A percentile compares a stretch with the other conserved stretches of the same genome.
Evolutionary conservation across 352 stramenopile species (phyloP).

Genomic region (Phytophthora macrochlamydospora): DNA sequence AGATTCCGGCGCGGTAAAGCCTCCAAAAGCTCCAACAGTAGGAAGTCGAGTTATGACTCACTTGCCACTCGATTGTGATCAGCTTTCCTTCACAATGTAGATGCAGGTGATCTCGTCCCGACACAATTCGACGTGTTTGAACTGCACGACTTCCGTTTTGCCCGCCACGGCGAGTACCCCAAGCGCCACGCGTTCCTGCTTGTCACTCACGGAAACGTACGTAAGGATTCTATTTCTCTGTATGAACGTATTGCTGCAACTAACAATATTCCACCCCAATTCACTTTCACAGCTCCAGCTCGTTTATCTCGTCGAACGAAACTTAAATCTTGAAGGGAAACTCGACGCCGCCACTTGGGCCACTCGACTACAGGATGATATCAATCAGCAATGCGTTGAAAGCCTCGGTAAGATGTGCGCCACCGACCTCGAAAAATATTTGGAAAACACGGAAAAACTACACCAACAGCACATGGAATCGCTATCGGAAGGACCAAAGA

Average conservation of each 20-base stretch:
- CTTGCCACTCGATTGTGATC: background rate
- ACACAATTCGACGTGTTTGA: constrained; percentile 29
- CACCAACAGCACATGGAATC: constrained; percentile 8
- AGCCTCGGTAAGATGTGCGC: constrained; percentile 14
- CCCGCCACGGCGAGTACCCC: constrained; percentile 40
- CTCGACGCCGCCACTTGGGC: constrained; percentile 11
- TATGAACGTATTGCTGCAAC: no score
- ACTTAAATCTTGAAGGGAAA: constrained; percentile 20
- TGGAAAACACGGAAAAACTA: constrained; percentile 1
- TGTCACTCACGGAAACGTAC: constrained; percentile 38
- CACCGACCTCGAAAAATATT: constrained; percentile 17
- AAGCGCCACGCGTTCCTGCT: constrained; percentile 40
- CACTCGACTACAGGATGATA: constrained; percentile 7
- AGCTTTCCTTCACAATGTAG: background rate
- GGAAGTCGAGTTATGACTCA: background rate
- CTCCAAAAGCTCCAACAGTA: background rate
- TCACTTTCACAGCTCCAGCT: constrained; percentile 39
- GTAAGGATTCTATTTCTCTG: background rate
- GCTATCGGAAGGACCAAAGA: constrained; percentile 4
- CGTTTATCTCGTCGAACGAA: constrained; percentile 40
- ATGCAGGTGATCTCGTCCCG: constrained; percentile 6
- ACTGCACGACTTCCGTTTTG: constrained; percentile 42
- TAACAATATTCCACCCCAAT: no score
- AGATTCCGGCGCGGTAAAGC: constrained; percentile 7
- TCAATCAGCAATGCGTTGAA: constrained; percentile 11